Base-by-base conservation (phyloP, 225 moss, liverwort and hornwort species). In the Thuidium tamariscinum region DNA sequence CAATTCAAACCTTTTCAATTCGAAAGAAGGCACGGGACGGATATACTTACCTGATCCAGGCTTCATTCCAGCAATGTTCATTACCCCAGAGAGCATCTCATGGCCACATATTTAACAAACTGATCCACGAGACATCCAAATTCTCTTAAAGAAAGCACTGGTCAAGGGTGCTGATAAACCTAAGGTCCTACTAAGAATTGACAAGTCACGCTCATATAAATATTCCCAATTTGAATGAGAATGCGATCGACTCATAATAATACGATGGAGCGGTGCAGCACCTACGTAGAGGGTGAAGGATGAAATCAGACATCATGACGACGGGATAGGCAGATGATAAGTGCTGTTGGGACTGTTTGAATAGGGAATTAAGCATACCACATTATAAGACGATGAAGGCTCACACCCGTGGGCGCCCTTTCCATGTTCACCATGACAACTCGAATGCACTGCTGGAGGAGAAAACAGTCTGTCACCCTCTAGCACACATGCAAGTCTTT, bases 381-480 rank as follows among this genome's bases (percentile, higher is more conserved):
- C 90, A 95, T 96, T 76, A 86, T 86, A 89, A 93, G 97, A 96
- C 95, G 97, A 95, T 97, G 97, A 94, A 96, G 97, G 96, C 97
- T 97, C 96, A 96, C 94, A 97, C 95, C 97, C 94, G 97, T 91
- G 93, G 97, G 95, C 97, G 96, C 96, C 94, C 96, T 95, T 94
- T 96, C 96, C 97, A 96, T 95, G 94, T 91, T 97, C 97, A 97
- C 97, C 97, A 95, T 95, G 95, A 95, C 96, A 95, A 95, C 93
- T 96, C 95, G 97, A 94, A 95, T 95, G 93, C 96, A 96, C 97
- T 97, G 97, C 95, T 95, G 97, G 95, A 92, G 97, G 97, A 97
- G 95, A 95, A 97, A 97, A 96, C 96, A 95, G 96, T 92, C 97
- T 94, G 97, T 97, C 97, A 97, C 97, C 97, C 96, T 95, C 94